Evolutionary conservation across 1,284 basidiomycete species (phyloP), one percentile per base, ranked within the genome.

Genomic region (Takashimella koratensis): DNA sequence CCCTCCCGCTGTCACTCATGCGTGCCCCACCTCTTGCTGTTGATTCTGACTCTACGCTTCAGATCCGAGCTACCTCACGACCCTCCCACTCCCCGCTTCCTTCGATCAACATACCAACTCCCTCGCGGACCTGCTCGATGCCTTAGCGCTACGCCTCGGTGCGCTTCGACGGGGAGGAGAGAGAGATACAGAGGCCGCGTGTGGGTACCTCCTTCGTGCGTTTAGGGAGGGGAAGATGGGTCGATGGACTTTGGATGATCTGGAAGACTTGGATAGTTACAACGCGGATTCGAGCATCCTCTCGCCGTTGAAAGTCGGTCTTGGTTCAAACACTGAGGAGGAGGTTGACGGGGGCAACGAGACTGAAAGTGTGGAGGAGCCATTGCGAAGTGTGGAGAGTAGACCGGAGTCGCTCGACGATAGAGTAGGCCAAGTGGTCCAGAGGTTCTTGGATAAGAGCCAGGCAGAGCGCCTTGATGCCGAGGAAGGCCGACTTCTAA

Each of bases 141-240:
- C 80, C 13, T 79, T 97, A n/a, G 87, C 85, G 0, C 68, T 69
- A 27, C 81, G 90, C 11, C 81, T 94, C 60, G 85, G 87, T n/a
- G 90, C 92, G 79, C 77, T 94, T 20, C 79, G 81, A 61, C 82
- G 84, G 56, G 90, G 91, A 2, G 90, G 86, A 2, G 79, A 84
- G 51, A 79, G 80, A 41, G 87, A 97, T 71, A 67, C 81, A 12
- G 76, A 82, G 5, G 81, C 87, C 10, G 87, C 90, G 5, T 85
- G 86, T 2, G 78, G 79, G n/a, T 89, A 86, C 80, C 85, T 96
- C 66, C 81, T 95, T 40, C 79, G 82, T 43, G 88, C 88, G 81
- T 96, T 92, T 84, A 83, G 93, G 45, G 85, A 86, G 22, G 81
- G 71, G 78, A 89, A 75, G 49, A 61, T 80, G 20, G 79, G 79